phyloP scores from a whole-genome alignment of 148 eudicot species.

The Fagopyrum esculentum region DNA sequence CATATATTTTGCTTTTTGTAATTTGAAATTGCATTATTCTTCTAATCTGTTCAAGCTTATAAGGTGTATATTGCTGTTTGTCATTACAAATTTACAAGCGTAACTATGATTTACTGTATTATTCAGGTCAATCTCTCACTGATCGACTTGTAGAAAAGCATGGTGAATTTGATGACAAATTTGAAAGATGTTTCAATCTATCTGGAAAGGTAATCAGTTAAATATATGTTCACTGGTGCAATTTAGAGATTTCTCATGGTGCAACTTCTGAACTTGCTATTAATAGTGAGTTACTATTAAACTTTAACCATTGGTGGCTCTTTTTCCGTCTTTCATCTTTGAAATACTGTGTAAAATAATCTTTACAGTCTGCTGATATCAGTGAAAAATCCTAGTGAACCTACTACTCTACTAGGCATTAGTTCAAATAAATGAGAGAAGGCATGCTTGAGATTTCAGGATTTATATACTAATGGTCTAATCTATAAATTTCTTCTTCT shows the following conservation, averaged over 20 bases:
- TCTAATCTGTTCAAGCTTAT: background rate
- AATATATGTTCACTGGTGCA: background rate
- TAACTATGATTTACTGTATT: background rate
- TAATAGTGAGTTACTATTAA: background rate
- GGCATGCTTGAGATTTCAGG: background rate
- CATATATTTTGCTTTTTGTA: background rate
- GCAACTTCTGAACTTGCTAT: background rate
- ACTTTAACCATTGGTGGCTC: background rate
- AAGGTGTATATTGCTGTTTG: background rate
- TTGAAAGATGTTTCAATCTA: constrained; percentile 55
- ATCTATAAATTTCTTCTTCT: background rate
- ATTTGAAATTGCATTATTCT: background rate
- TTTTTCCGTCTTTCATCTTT: background rate
- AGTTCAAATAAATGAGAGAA: background rate
- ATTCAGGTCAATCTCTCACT: constrained; percentile 56
- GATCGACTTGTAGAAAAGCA: constrained; percentile 48
- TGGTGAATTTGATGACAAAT: constrained; percentile 59
- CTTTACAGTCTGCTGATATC: background rate
- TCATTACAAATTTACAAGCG: background rate
- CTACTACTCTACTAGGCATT: background rate
- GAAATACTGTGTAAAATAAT: background rate
- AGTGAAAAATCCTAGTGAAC: background rate
- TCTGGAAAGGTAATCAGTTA: constrained; percentile 53
- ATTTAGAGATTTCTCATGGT: background rate
- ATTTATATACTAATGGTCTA: background rate